Base-by-base conservation (phyloP, 768 basidiomycete genomes). In the Kwoniella pini region DNA sequence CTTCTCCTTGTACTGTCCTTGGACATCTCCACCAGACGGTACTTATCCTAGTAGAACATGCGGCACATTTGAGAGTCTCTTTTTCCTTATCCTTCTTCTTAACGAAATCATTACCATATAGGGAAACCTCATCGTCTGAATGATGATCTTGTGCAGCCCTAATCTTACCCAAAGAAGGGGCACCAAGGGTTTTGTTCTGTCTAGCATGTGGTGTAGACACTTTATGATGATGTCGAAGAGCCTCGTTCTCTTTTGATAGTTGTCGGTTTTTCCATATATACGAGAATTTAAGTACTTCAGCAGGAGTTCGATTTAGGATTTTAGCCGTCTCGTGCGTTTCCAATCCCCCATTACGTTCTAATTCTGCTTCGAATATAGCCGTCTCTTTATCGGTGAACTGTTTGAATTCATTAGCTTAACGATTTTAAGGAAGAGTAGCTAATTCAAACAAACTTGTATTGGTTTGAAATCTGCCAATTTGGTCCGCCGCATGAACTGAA, bases 21-120 rank as follows among this genome's bases (percentile, higher is more conserved):
- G 92, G 93, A 13, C 91, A 91, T 75, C 89, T 90, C 91, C 91
- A 96, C 92, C 92, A 96, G 2, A 79, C 80, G 36, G 82, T 82
- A 5, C 88, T 88, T 61, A 91, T 89, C 56, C 87, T 86, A 6
- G 88, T 89, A 49, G 88, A 82, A 76, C 92, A 96, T 2, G 90
- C 89, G 33, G 89, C 91, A 70, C 92, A 96, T 17, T 67, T 54
- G 24, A 72, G 62, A 82, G 19, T 42, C 19, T 84, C 68, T 27
- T 27, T 46, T 10, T 46, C 48, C 56, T 42, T 27, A 11, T 43
- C 42, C 81, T 76, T 68, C 81, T 84, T 36, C 82, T 80, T 71
- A 82, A 86, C 42, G 82, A 82, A 31, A 82, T 82, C 57, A 83
- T 82, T 19, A 80, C 82, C 54, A 88, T 82, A 63, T 9, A 90